Base-by-base conservation (phyloP, 2,329 filamentous ascomycete species). In the Ophiostoma sp. region DNA sequence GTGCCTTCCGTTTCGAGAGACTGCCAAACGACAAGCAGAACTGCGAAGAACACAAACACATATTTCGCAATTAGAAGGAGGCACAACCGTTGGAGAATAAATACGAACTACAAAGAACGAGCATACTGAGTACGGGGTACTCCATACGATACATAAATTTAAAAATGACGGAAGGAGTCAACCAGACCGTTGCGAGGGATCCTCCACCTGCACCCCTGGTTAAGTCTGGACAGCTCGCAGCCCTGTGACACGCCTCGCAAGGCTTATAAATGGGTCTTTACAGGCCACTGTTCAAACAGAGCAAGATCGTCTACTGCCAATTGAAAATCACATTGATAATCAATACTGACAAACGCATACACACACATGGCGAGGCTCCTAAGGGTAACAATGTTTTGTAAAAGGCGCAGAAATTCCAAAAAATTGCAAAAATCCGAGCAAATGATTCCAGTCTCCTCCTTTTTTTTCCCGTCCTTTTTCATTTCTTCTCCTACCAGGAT, bases 221-320 rank as follows among this genome's bases (percentile, higher is more conserved):
- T 36, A 39, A 17, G 6, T 12, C 55, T 33, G 28, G 25, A 25
- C n/a, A 22, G 19, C 28, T 33, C 15, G 55, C 28, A 66, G 36
- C 12, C 61, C 61, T 28, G 33, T 28, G 36, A 22, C 42, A 68
- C 7, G 25, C 42, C 25, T 68, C 64, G 17, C 42, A 33, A 50
- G 64, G 42, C 42, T 63, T 68, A 68, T 33, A 33, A 33, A 33
- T 50, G 45, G 64, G 42, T 68, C 63, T 28, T 48, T 19, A 25
- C 11, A 12, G 2, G 15, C 15, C 55, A 59, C 55, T 63, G 3
- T 39, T 63, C 22, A 33, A 11, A 42, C 55, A 36, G 31, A 66
- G 36, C 36, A 66, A 45, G 61, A 45, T 66, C 61, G 36, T 45
- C 12, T 2, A 45, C 22, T 66, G 36, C 22, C n/a, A 66, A 45